Base-by-base conservation (phyloP, 2,329 filamentous ascomycete genomes). In the Waltergamsia citrina region DNA sequence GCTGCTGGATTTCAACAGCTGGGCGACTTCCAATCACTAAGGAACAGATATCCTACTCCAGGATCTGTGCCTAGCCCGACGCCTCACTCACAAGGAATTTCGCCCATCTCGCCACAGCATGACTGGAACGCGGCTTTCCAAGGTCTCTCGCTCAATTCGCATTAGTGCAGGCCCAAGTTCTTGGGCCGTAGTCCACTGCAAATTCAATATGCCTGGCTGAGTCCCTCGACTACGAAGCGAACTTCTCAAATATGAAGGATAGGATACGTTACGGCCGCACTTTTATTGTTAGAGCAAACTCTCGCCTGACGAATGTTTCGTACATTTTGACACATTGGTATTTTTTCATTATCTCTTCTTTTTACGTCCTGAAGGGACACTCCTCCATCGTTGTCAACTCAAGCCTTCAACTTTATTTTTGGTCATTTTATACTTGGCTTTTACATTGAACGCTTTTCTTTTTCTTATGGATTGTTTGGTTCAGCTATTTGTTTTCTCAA, bases 121-220 rank as follows among this genome's bases (percentile, higher is more conserved):
- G 78, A 82, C 32, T 84, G 80, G 78, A 59, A 69, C 18, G 61
- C 63, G 34, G 58, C 68, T 6, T 85, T 85, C 52, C 81, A 86
- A 52, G 74, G 81, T 8, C 60, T 87, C 14, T 87, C 82, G 3
- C 68, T 87, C 41, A 82, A 82, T 49, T 72, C 74, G 43, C 69
- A 70, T 40, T 74, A 49, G 59, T n/a, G 14, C 26, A 28, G 8
- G 26, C n/a, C 17, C n/a, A n/a, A n/a, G 14, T 10, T n/a, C 5
- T n/a, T 28, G 23, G 23, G 23, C n/a, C n/a, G n/a, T n/a, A n/a
- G n/a, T n/a, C n/a, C n/a, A n/a, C n/a, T n/a, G n/a, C n/a, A n/a
- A n/a, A n/a, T n/a, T n/a, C n/a, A n/a, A n/a, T n/a, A n/a, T n/a
- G n/a, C n/a, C n/a, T n/a, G n/a, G n/a, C n/a, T n/a, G n/a, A n/a